Evolutionary conservation across 805 yeast species (phyloP), one percentile per base, ranked within the genome.

Genomic region (Kodamaea kakaduensis): DNA sequence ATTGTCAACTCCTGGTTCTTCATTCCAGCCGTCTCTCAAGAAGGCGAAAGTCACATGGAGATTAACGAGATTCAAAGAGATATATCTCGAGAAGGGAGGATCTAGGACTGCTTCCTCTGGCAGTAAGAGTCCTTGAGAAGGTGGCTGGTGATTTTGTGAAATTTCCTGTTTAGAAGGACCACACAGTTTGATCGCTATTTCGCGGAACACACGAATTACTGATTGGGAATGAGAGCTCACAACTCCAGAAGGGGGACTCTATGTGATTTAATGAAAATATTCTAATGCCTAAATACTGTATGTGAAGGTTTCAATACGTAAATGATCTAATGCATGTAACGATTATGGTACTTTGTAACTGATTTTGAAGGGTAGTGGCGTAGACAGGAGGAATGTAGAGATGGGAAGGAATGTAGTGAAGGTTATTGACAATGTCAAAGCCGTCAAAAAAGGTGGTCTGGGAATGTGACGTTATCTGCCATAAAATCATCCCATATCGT

Each of bases 11-110:
- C 31, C 31, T 3, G 25, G 26, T 21, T 34, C 37, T 17, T 23
- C 37, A 3, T 34, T 34, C 25, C 16, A 34, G 22, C 37, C 37
- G 10, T 15, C 32, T 10, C 5, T 34, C 16, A 30, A 17, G n/a
- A 34, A 27, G n/a, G 6, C 19, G 2, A 10, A 26, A 9, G 12
- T 26, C 5, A 26, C 37, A 5, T 34, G 37, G 37, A 26, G 37
- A 12, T 22, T 34, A 8, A 16, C 18, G 9, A 26, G 12, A 21
- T 34, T 34, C 17, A 34, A 34, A 23, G 18, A 9, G 21, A 14
- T 27, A 10, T 34, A 34, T 17, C 22, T 34, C 6, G 14, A 27
- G 17, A 26, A 34, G 28, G 16, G 26, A 2, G 22, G 27, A 8
- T 18, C 25, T 6, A 30, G 16, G 17, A 12, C 31, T 15, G 18